Evolutionary conservation across 1,284 basidiomycete species (phyloP), one percentile per base, ranked within the genome.

Genomic region (Fistulinella cinereoalba): DNA sequence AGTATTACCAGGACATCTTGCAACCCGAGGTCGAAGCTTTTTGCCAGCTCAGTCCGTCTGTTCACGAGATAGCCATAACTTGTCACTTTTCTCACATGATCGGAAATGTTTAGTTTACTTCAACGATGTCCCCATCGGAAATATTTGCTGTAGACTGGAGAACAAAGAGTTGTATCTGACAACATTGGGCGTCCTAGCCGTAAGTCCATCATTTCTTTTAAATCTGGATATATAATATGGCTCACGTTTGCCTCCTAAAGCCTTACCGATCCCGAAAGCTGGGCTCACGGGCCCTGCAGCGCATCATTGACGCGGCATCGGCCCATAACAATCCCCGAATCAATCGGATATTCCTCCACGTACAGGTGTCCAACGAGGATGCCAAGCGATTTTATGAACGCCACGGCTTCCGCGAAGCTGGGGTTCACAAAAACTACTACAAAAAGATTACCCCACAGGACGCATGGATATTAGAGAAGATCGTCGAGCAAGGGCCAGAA

Each of bases 101-200:
- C 49, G 54, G 60, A 45, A 48, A 50, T 43, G 5, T 37, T 56
- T 57, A 91, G 88, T 89, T 37, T 92, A 91, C 67, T 89, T 84
- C 67, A 91, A 90, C 69, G 88, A 91, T 68, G 75, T 91, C 48
- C 88, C 88, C 43, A 81, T 91, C 52, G 88, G 88, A 51, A 88
- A 83, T 4, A 79, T 90, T 55, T 90, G 86, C 65, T 89, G 88
- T 70, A 79, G 85, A 43, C 64, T 90, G 50, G 88, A 92, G 66
- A 75, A 71, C 43, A 77, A 77, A 55, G 79, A 81, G 58, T 66
- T 91, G 55, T 91, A 91, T 68, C 73, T 91, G 56, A 88, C 89
- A 83, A 91, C 88, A 44, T 85, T 91, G 82, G 88, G 86, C 32
- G 69, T 91, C 52, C 78, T 91, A 46, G 88, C 86, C 44, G 88